Percentiles rank a stretch among this genome's conserved stretches.
phyloP scores from a whole-genome alignment of 1,284 basidiomycete species.

The Apiotrichum sp. region DNA sequence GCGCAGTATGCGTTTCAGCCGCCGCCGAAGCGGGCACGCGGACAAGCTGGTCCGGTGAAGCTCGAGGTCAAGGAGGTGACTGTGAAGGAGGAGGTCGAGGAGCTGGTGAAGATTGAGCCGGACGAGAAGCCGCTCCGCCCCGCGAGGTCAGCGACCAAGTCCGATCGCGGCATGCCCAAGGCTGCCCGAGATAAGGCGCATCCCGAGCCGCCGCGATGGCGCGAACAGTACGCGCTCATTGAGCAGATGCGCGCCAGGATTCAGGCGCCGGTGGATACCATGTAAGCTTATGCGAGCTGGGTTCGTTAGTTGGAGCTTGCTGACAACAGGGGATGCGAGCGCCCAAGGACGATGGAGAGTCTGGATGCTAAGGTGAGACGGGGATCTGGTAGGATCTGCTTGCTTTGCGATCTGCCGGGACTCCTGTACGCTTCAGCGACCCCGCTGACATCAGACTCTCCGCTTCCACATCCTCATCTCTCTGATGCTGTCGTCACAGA shows the following conservation, averaged over 20 bases:
- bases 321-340: slow-evolving; percentile 31
- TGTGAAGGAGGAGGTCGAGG: not conserved
- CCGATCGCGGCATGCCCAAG: slow-evolving; percentile 51
- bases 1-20: not conserved
- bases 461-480: slow-evolving; percentile 82
- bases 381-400: no score
- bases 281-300: slow-evolving; percentile 57
- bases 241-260: slow-evolving; percentile 67
- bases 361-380: slow-evolving; percentile 59
- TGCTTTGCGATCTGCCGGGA: no score
- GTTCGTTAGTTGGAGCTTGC: not conserved
- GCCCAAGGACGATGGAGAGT: slow-evolving; percentile 46
- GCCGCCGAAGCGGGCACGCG: slow-evolving; percentile 1
- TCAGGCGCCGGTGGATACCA: slow-evolving; percentile 80
- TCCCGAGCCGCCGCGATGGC: slow-evolving; percentile 66
- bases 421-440: not conserved
- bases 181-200: slow-evolving; percentile 55
- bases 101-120: slow-evolving; percentile 10
- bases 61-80: not conserved
- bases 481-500: slow-evolving; percentile 92
- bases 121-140: slow-evolving; percentile 1
- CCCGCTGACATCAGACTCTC: slow-evolving; percentile 54
- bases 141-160: slow-evolving; percentile 9
- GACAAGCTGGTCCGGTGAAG: not conserved
- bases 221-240: slow-evolving; percentile 67